Conservation (phyloP, 2,329 filamentous ascomycete species). For the Stachybotrys elegans region DNA sequence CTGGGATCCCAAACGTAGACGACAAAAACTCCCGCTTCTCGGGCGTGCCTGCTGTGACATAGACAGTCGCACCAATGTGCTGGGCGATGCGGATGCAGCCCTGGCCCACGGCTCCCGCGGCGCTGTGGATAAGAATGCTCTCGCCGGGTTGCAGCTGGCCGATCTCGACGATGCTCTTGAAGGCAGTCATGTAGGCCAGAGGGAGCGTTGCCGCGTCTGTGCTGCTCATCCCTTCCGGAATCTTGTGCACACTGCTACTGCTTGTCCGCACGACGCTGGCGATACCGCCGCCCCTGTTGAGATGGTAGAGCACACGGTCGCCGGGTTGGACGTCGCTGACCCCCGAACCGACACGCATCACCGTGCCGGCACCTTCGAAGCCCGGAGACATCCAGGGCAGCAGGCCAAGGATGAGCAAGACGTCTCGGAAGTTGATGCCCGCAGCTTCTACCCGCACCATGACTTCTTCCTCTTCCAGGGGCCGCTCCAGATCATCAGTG, state of each 20-base stretch:
- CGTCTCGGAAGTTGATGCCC: conserved; percentile 6
- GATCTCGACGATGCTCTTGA: not conserved
- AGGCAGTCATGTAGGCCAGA: not conserved
- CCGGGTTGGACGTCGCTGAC: not conserved
- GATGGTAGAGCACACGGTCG: not conserved
- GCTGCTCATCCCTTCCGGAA: not conserved
- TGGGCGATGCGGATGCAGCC: conserved; percentile 16
- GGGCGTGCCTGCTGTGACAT: conserved; percentile 20
- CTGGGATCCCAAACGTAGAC: conserved; percentile 15
- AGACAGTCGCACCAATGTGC: conserved; percentile 11
- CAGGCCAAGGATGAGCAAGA: conserved; percentile 1
- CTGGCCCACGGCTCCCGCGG: conserved; percentile 18
- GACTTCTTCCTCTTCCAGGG: conserved; percentile 12
- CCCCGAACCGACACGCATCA: not conserved
- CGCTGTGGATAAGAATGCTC: not conserved
- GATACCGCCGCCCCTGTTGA: not conserved
- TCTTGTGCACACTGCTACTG: not conserved
- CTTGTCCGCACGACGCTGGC: not conserved
- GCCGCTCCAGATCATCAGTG: conserved; percentile 6
- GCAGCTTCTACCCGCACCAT: conserved; percentile 12
- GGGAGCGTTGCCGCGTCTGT: not conserved
- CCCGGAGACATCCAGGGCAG: conserved; percentile 1
- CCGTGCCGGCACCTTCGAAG: conserved; percentile 1
- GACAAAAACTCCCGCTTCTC: conserved; percentile 22
- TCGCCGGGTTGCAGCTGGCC: not conserved